A percentile compares a stretch with the other conserved stretches of the same genome.
Evolutionary conservation across 1,284 basidiomycete genomes (phyloP).

Genomic region (Sparassis latifolia): DNA sequence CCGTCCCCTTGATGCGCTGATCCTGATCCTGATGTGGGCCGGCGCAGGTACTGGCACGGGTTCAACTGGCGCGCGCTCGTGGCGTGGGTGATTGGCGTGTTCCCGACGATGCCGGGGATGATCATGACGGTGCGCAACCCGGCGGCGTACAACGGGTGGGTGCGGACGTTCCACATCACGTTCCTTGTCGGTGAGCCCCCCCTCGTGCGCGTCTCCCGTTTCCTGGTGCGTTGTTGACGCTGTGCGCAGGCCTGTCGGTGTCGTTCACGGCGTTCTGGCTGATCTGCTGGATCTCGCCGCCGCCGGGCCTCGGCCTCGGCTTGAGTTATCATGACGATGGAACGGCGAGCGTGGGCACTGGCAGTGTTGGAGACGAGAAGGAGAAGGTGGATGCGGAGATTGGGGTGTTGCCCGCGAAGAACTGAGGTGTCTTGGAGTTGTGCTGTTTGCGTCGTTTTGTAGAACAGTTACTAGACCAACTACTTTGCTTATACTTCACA

Average conservation of each 20-base stretch:
- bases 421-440: too few relatives aligned
- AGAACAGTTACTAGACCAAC: too few relatives aligned
- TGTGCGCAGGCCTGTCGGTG: background rate
- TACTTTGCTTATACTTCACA: too few relatives aligned
- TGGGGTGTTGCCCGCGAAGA: too few relatives aligned
- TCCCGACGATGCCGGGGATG: conserved; percentile 5
- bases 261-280: conserved; percentile 5
- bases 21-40: background rate
- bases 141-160: conserved; percentile 1
- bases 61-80: conserved; percentile 6
- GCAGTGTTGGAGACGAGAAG: background rate
- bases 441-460: too few relatives aligned
- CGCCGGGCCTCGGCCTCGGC: conserved; percentile 1
- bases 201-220: background rate
- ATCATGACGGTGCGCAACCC: conserved; percentile 5
- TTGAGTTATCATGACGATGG: conserved; percentile 1
- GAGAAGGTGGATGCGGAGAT: too few relatives aligned
- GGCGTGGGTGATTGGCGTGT: conserved; percentile 4
- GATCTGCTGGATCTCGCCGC: conserved; percentile 4
- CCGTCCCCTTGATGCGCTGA: background rate
- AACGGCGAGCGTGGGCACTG: too few relatives aligned
- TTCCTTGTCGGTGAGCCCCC: conserved; percentile 5
- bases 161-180: conserved; percentile 4
- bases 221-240: background rate
- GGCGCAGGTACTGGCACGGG: conserved; percentile 4